A percentile compares a stretch with the other conserved stretches of the same genome.
Evolutionary conservation across 495 filamentous ascomycete genomes (phyloP).

Genomic region (Staphylotrichum tortipilum): DNA sequence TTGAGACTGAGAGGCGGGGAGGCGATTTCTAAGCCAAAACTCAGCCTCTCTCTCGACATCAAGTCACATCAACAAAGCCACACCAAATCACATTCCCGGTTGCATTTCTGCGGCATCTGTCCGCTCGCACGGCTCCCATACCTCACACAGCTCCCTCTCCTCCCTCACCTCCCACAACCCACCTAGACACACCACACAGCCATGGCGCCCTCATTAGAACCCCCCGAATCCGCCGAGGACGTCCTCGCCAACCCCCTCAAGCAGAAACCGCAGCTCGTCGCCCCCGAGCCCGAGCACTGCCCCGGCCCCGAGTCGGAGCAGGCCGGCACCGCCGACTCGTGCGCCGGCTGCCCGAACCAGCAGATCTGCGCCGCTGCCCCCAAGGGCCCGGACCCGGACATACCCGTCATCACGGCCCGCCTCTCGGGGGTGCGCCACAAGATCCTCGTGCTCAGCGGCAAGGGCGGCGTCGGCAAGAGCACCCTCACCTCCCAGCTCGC

Average conservation of each 20-base stretch:
- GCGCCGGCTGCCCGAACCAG: constrained; percentile 92
- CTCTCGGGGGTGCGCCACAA: constrained; percentile 80
- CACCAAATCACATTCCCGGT: background rate
- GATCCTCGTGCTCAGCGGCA: constrained; percentile 83
- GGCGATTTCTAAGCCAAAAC: constrained; percentile 21
- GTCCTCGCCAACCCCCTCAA: constrained; percentile 61
- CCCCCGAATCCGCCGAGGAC: constrained; percentile 52
- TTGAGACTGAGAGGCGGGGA: too few relatives aligned
- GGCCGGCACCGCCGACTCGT: constrained; percentile 80
- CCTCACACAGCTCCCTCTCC: too few relatives aligned
- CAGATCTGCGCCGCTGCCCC: constrained; percentile 86
- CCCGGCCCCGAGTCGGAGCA: constrained; percentile 83
- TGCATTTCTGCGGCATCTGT: too few relatives aligned
- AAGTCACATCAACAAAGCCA: too few relatives aligned
- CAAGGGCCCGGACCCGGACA: constrained; percentile 92
- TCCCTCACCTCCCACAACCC: too few relatives aligned
- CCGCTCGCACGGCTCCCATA: too few relatives aligned
- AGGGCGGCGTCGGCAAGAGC: constrained; percentile 93
- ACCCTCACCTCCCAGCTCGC: constrained; percentile 83
- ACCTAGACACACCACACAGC: too few relatives aligned
- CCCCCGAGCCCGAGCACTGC: constrained; percentile 94
- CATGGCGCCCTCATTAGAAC: constrained; percentile 56
- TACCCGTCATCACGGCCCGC: constrained; percentile 75
- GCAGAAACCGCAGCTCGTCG: constrained; percentile 69
- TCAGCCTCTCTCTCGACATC: too few relatives aligned